Percentiles rank a stretch among this genome's conserved stretches.
Conservation (phyloP, 345 rosid species). For the Eutrema yunnanense region DNA sequence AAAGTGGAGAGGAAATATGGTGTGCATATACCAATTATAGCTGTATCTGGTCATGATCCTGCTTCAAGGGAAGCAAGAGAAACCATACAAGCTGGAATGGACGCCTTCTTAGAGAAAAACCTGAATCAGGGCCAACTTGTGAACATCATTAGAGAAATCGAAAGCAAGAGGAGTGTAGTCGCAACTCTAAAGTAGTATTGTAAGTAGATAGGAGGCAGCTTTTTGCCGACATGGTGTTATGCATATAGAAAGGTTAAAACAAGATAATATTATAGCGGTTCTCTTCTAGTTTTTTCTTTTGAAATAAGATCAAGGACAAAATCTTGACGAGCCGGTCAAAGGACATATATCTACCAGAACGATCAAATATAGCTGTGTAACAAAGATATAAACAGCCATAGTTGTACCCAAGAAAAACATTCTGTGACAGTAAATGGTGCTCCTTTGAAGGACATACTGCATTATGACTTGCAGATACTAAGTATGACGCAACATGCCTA, state of each 20-base stretch:
- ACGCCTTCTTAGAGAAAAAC: constrained; percentile 46
- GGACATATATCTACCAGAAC: no score
- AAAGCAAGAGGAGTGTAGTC: neutral
- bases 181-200: neutral
- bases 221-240: neutral
- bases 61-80: constrained; percentile 31
- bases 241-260: no score
- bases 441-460: no score
- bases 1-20: constrained; percentile 44
- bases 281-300: neutral
- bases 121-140: constrained; percentile 22
- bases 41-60: constrained; percentile 52
- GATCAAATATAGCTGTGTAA: no score
- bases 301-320: no score
- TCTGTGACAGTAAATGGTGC: no score
- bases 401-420: no score
- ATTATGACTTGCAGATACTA: no score
- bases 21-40: constrained; percentile 65
- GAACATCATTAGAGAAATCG: constrained; percentile 20
- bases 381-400: no score
- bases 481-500: no score
- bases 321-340: no score
- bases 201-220: neutral
- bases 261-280: neutral
- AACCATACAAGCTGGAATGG: constrained; percentile 60